Percentiles rank a stretch among this genome's conserved stretches.
Evolutionary conservation across 106 monocot species (phyloP).

Genomic region (Posidonia australis): DNA sequence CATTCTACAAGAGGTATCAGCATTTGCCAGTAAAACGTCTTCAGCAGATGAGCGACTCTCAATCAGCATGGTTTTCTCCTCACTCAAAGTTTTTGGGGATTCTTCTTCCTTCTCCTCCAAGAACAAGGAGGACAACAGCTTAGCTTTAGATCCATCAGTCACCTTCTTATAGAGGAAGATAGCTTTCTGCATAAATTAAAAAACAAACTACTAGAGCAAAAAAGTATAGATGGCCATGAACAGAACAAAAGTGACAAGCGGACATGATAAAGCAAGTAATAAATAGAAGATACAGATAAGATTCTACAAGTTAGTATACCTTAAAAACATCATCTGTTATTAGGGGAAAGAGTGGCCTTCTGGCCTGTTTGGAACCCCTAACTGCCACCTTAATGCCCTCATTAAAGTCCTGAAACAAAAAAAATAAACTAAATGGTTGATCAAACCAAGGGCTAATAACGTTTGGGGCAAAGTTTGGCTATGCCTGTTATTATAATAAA

Average conservation of each 20-base stretch:
- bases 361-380: background rate
- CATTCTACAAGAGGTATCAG: background rate
- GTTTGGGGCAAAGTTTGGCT: no score
- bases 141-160: slow-evolving; percentile 9
- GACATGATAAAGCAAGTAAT: no score
- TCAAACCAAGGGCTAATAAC: no score
- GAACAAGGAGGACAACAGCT: background rate
- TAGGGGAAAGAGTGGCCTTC: slow-evolving; percentile 24
- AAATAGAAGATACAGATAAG: no score
- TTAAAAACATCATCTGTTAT: slow-evolving; percentile 33
- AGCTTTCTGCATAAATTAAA: slow-evolving; percentile 42
- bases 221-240: no score
- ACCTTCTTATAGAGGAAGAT: slow-evolving; percentile 51
- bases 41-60: background rate
- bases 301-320: no score
- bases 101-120: background rate
- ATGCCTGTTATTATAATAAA: background rate
- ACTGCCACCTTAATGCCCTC: background rate
- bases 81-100: background rate
- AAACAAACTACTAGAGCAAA: no score
- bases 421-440: no score
- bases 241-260: no score
- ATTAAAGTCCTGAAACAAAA: background rate
- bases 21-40: background rate
- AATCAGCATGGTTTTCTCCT: background rate